Base-by-base conservation (phyloP, 2,329 filamentous ascomycete genomes). In the Talaromyces sp. region DNA sequence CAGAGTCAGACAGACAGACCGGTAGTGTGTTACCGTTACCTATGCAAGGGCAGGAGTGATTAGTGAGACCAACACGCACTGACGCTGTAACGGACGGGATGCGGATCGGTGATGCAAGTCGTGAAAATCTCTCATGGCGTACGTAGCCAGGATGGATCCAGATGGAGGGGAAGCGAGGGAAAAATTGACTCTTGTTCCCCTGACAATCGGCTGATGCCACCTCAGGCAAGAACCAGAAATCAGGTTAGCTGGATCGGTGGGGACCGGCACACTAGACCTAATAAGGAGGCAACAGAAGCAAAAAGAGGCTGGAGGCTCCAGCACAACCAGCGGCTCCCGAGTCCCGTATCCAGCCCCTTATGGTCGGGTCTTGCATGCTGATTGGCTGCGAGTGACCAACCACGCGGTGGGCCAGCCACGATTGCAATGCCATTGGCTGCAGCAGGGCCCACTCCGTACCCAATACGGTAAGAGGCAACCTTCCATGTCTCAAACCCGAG, bases 381-480 rank as follows among this genome's bases (percentile, higher is more conserved):
- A 56, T 56, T 56, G 13, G 53, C 53, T 28, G 10, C 10, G 5
- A 25, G 4, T 28, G 8, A 25, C 7, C 22, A 45, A 36, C 8
- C 17, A 22, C 31, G 39, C 39, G 5, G 39, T 36, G 39, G 39
- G 52, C 28, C 52, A 55, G 40, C 35, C 39, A 22, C 31, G 8
- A 55, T 19, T 55, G 10, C 9, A 55, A 37, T 8, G 19, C 43
- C 21, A 55, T 55, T 55, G 40, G 53, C 40, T 37, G 40, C 13
- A 13, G 15, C 13, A 36, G 9, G 9, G 11, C 37, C 36, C 36
- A 13, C 39, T 6, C 4, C 4, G 6, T 8, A 13, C 43, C 22
- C 7, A 46, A 53, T 33, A 10, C 11, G 53, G 53, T 7, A 46
- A 41, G 5, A 40, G 5, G 45, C 28, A 3, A 33, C 15, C 45